phyloP scores from a whole-genome alignment of 352 stramenopile species.

The Globisporangium rhizosaccharum region DNA sequence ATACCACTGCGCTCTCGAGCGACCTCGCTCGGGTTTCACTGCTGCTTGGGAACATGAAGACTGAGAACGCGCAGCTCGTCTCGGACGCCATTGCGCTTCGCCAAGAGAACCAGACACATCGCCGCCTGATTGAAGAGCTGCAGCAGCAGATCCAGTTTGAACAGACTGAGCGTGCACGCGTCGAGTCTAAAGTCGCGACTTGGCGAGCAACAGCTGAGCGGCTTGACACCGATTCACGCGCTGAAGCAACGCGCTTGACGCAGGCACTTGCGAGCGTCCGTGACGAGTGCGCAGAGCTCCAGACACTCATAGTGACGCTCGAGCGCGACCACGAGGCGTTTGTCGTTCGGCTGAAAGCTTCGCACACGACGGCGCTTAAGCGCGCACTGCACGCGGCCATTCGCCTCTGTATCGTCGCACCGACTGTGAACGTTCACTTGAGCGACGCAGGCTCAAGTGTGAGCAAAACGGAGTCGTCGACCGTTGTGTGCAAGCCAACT shows the following conservation, averaged over 20 bases:
- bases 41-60: neutral
- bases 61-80: neutral
- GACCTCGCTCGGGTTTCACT: neutral
- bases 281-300: neutral
- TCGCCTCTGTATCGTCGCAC: conserved; percentile 73
- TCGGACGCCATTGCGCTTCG: neutral
- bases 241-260: neutral
- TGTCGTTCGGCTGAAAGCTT: conserved; percentile 21
- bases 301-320: neutral
- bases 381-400: conserved; percentile 40
- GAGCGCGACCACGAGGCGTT: conserved; percentile 13
- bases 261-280: neutral
- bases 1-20: neutral
- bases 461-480: conserved; percentile 1
- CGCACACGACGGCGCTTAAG: conserved; percentile 27
- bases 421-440: conserved; percentile 78
- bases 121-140: no score
- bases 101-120: no score
- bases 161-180: no score
- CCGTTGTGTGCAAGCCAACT: conserved; percentile 21
- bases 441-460: conserved; percentile 24
- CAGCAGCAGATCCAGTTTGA: neutral
- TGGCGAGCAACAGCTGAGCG: neutral
- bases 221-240: neutral
- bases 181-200: neutral